Percentiles rank a stretch among this genome's conserved stretches.
phyloP scores from a whole-genome alignment of 371 early-diverging fungal genomes.

The Rhizopus delemar region DNA sequence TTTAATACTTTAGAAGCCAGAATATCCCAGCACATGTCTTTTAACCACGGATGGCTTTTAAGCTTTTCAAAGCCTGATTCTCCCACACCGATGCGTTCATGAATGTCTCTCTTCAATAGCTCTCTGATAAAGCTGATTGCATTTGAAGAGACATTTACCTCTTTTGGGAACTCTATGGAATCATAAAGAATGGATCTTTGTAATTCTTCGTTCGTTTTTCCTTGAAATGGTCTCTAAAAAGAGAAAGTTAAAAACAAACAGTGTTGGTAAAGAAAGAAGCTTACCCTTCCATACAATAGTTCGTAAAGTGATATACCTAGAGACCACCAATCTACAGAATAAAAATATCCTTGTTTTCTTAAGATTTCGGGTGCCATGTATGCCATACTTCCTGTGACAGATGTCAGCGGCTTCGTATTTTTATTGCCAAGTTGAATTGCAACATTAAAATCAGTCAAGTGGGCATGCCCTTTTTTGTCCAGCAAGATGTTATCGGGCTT shows the following conservation, averaged over 20 bases:
- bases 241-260: not conserved
- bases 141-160: slow-evolving; percentile 44
- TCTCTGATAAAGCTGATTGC: slow-evolving; percentile 57
- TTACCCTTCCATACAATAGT: slow-evolving; percentile 4
- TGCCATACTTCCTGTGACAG: slow-evolving; percentile 72
- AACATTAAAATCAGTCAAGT: slow-evolving; percentile 87
- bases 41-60: slow-evolving; percentile 60
- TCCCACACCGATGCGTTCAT: slow-evolving; percentile 56
- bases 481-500: slow-evolving; percentile 92
- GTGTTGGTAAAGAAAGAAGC: not conserved
- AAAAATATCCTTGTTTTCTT: slow-evolving; percentile 63
- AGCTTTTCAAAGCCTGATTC: slow-evolving; percentile 52
- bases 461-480: slow-evolving; percentile 80
- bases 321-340: slow-evolving; percentile 85
- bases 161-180: slow-evolving; percentile 58
- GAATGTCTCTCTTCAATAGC: slow-evolving; percentile 57
- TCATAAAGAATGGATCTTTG: slow-evolving; percentile 65
- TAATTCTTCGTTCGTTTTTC: slow-evolving; percentile 71
- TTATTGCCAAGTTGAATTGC: slow-evolving; percentile 50
- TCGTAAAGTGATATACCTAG: slow-evolving; percentile 80
- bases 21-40: slow-evolving; percentile 54
- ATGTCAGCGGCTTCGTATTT: slow-evolving; percentile 43
- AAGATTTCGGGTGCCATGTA: slow-evolving; percentile 82
- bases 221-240: slow-evolving; percentile 79
- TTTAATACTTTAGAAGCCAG: slow-evolving; percentile 51